Evolutionary conservation across 2,329 filamentous ascomycete species (phyloP).

Genomic region (Mycosphaerella sp.): DNA sequence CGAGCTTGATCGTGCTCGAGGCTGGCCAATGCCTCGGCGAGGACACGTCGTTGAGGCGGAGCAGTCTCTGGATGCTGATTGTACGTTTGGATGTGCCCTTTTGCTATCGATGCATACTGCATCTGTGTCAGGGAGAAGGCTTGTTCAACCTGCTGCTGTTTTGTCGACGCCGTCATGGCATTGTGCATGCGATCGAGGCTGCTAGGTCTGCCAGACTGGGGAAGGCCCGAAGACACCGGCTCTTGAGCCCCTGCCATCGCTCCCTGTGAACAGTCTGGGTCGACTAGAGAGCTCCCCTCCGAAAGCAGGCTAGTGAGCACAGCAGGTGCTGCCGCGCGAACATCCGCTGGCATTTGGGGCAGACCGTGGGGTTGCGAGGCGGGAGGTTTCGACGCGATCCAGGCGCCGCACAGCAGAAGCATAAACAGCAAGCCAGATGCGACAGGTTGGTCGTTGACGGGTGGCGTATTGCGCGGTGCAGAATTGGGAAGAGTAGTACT

Average conservation of each 20-base stretch:
- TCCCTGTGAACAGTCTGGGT: conserved; percentile 9
- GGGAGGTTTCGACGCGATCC: conserved; percentile 80
- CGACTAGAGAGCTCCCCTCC: conserved; percentile 12
- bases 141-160: conserved; percentile 82
- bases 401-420: conserved; percentile 93
- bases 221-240: conserved; percentile 21
- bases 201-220: conserved; percentile 12
- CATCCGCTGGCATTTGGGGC: conserved; percentile 71
- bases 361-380: conserved; percentile 63
- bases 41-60: conserved; percentile 54
- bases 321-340: conserved; percentile 69
- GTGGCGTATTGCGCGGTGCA: conserved; percentile 38
- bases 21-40: conserved; percentile 71
- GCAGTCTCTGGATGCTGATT: conserved; percentile 25
- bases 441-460: conserved; percentile 49
- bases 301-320: conserved; percentile 64
- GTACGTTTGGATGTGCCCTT: conserved; percentile 60
- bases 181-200: conserved; percentile 39
- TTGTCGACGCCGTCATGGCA: conserved; percentile 54
- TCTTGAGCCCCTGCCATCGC: conserved; percentile 17
- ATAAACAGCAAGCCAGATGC: conserved; percentile 83
- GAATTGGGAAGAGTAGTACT: conserved; percentile 16
- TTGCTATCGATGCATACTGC: conserved; percentile 81
- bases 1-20: conserved; percentile 58
- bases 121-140: conserved; percentile 78